phyloP scores from a whole-genome alignment of 805 yeast genomes.

The Starmerella vaccinii region DNA sequence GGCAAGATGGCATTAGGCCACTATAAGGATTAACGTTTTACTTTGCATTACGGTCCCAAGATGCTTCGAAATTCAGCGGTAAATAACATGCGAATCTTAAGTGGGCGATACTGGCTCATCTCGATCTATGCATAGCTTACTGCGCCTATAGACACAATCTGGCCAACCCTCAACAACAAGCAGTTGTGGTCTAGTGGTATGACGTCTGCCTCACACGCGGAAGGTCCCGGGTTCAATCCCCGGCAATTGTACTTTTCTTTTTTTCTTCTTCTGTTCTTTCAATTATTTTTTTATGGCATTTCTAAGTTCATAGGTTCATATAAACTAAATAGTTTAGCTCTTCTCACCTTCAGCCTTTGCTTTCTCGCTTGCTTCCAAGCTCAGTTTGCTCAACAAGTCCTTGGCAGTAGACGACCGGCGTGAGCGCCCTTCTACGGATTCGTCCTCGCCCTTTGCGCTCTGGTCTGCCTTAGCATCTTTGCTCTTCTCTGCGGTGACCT shows the following conservation, averaged over 20 bases:
- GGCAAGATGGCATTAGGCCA: no score
- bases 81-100: no score
- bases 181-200: slow-evolving; percentile 26
- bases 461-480: neutral
- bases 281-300: neutral
- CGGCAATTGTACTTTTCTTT: slow-evolving; percentile 22
- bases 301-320: neutral
- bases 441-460: neutral
- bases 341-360: neutral
- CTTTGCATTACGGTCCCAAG: no score
- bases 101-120: no score
- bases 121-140: no score
- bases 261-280: neutral
- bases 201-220: slow-evolving; percentile 25
- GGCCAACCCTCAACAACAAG: neutral
- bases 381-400: slow-evolving; percentile 10
- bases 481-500: slow-evolving; percentile 1
- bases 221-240: slow-evolving; percentile 26
- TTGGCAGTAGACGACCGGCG: slow-evolving; percentile 9
- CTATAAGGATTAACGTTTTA: no score
- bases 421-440: neutral
- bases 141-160: no score
- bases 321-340: neutral
- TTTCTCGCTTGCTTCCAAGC: slow-evolving; percentile 2
- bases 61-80: no score